Percentiles rank a stretch among this genome's conserved stretches.
Conservation (phyloP, 306 rosid genomes). For the Pyrus bretschneideri region DNA sequence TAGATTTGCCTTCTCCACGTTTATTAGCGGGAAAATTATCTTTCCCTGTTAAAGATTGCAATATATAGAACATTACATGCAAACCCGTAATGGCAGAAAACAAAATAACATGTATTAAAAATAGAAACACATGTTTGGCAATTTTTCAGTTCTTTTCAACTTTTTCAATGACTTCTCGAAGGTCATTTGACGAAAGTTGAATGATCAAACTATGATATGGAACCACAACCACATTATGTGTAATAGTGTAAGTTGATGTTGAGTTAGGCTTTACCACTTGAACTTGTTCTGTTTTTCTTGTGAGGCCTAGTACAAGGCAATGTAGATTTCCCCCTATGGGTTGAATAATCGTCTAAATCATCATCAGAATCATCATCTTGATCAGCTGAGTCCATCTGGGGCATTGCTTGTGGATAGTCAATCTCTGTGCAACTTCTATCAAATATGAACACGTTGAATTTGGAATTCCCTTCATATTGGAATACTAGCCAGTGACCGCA, state of each 20-base stretch:
- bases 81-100: background rate
- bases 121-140: background rate
- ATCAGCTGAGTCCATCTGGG: background rate
- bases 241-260: too few relatives aligned
- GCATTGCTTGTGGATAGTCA: constrained; percentile 13
- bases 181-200: too few relatives aligned
- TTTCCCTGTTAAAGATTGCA: background rate
- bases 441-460: constrained; percentile 3
- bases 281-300: background rate
- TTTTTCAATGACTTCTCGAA: background rate
- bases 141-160: background rate
- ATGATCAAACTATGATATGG: too few relatives aligned
- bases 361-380: background rate
- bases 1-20: background rate
- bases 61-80: background rate
- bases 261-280: background rate
- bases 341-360: background rate
- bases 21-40: background rate
- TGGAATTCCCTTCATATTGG: constrained; percentile 5
- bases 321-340: background rate
- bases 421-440: constrained; percentile 16
- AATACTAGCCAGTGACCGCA: background rate
- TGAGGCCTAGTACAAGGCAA: background rate
- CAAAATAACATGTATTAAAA: background rate
- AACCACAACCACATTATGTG: too few relatives aligned